phyloP scores from a whole-genome alignment of 2,329 filamentous ascomycete species.

The Colletotrichum destructivum region DNA sequence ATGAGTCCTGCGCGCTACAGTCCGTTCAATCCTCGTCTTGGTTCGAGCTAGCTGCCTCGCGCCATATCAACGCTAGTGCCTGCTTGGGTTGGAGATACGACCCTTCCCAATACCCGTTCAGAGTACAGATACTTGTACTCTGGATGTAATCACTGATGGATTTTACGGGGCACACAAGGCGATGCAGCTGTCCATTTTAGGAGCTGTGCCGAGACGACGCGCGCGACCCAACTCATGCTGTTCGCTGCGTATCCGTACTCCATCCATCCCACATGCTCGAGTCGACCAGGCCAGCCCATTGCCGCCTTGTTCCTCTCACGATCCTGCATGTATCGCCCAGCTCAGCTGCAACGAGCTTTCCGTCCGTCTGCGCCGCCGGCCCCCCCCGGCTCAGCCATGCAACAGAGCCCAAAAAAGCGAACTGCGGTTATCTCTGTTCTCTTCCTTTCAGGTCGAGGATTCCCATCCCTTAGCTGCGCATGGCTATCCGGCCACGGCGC shows the following conservation, averaged over 20 bases:
- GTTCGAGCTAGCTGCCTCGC: not conserved
- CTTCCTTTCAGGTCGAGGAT: not conserved
- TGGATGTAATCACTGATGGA: slow-evolving; percentile 7
- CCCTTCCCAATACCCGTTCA: slow-evolving; percentile 1
- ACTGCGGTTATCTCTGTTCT: slow-evolving; percentile 19
- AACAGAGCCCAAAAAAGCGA: slow-evolving; percentile 10
- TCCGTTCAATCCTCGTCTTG: not conserved
- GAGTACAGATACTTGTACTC: no score
- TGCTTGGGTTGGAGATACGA: slow-evolving; percentile 18
- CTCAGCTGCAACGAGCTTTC: slow-evolving; percentile 5
- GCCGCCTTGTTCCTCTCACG: slow-evolving; percentile 10
- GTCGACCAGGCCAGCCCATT: slow-evolving; percentile 27
- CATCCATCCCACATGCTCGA: slow-evolving; percentile 30
- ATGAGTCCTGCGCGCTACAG: not conserved
- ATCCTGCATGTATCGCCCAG: not conserved
- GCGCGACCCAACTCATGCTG: slow-evolving; percentile 11
- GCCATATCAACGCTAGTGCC: slow-evolving; percentile 18
- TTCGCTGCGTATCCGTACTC: not conserved
- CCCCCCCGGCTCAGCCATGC: slow-evolving; percentile 13
- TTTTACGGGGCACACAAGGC: slow-evolving; percentile 29
- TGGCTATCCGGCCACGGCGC: slow-evolving; percentile 22
- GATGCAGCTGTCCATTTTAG: slow-evolving; percentile 35
- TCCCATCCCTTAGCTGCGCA: slow-evolving; percentile 10
- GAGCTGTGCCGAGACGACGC: slow-evolving; percentile 22
- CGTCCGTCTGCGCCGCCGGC: not conserved